Conservation (phyloP, 805 yeast genomes). For the Vanderwaltozyma polyspora region DNA sequence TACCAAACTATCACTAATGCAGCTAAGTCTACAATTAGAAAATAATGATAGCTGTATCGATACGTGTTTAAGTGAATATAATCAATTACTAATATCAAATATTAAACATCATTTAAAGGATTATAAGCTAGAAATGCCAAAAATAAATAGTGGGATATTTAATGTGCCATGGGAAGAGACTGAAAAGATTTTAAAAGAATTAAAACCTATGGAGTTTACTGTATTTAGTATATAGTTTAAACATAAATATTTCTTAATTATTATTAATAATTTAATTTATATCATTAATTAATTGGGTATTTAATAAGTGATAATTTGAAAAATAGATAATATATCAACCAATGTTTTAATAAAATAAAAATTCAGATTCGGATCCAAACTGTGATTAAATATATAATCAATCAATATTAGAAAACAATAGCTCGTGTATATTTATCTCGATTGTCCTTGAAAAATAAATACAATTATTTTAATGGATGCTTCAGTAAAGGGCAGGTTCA, state of each 20-base stretch:
- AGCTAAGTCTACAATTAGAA: constrained; percentile 25
- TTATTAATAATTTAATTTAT: background rate
- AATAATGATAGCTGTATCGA: background rate
- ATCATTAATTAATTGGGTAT: background rate
- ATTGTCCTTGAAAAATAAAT: too few relatives aligned
- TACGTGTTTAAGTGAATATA: background rate
- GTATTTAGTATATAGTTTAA: constrained; percentile 23
- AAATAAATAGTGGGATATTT: constrained; percentile 72
- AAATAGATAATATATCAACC: background rate
- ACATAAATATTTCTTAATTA: too few relatives aligned
- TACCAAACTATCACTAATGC: constrained; percentile 41
- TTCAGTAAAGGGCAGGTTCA: too few relatives aligned
- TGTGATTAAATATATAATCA: too few relatives aligned
- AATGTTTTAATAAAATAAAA: too few relatives aligned
- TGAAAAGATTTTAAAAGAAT: constrained; percentile 36
- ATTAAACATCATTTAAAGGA: constrained; percentile 3
- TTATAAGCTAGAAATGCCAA: constrained; percentile 47
- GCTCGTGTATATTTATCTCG: too few relatives aligned
- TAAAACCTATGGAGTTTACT: constrained; percentile 6
- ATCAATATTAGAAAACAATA: too few relatives aligned
- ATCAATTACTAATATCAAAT: constrained; percentile 2
- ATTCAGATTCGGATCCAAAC: too few relatives aligned
- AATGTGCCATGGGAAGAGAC: constrained; percentile 70
- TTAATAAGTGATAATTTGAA: background rate
- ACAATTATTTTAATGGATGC: too few relatives aligned